These are phyloP conservation scores for Penicillium simplicissimum DNA, from an alignment of 495 filamentous ascomycete species.

Conservation along the genomic window DNA sequence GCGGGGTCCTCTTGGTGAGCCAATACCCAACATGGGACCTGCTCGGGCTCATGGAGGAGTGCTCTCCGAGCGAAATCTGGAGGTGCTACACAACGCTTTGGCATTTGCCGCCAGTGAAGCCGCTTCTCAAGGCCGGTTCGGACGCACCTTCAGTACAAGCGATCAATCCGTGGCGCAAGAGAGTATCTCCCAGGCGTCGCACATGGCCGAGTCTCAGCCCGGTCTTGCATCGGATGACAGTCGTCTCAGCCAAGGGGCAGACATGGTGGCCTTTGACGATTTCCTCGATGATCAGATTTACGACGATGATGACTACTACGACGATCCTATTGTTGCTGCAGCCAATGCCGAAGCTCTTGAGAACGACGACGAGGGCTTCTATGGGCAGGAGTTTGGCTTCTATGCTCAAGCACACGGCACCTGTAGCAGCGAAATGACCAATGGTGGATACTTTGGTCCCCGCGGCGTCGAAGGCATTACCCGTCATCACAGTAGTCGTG, in stretches of 20 bases:
- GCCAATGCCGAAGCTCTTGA: constrained; percentile 94
- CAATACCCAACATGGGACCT: constrained; percentile 32
- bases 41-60: constrained; percentile 41
- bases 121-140: constrained; percentile 67
- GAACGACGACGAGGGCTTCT: constrained; percentile 88
- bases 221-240: constrained; percentile 49
- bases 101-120: constrained; percentile 75
- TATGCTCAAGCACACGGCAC: constrained; percentile 67
- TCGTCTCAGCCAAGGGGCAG: constrained; percentile 44
- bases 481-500: constrained; percentile 67
- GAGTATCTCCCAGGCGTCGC: constrained; percentile 33
- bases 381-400: constrained; percentile 98
- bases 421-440: constrained; percentile 55
- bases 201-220: constrained; percentile 50
- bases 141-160: constrained; percentile 51
- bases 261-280: constrained; percentile 41
- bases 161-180: constrained; percentile 40
- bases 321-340: constrained; percentile 89
- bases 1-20: constrained; percentile 32
- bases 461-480: constrained; percentile 61
- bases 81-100: constrained; percentile 78
- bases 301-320: constrained; percentile 66
- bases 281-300: constrained; percentile 56
- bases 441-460: constrained; percentile 90
- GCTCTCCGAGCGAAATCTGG: constrained; percentile 60